Conservation (phyloP, 129 eudicot species). For the Logfia minima region DNA sequence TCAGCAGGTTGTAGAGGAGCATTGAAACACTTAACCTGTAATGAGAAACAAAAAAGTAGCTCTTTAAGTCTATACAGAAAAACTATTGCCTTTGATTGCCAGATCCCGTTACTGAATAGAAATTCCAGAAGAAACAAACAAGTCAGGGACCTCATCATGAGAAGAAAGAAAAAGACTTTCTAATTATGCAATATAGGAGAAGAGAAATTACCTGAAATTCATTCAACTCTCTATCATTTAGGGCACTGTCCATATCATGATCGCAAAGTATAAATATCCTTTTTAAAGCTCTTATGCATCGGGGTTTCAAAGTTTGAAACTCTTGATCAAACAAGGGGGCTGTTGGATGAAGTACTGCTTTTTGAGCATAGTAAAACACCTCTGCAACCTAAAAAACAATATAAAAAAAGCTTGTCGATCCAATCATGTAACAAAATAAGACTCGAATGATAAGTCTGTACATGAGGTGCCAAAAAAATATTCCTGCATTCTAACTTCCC, state of each 20-base stretch:
- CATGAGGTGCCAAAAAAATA: constrained; percentile 15
- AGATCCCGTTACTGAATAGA: background rate
- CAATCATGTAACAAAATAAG: background rate
- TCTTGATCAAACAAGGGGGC: constrained; percentile 97
- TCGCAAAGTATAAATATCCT: constrained; percentile 87
- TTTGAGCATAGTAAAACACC: constrained; percentile 95
- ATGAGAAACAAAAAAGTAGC: constrained; percentile 21
- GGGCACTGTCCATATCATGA: constrained; percentile 85
- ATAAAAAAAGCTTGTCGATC: constrained; percentile 17
- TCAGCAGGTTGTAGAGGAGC: constrained; percentile 98
- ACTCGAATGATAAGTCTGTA: background rate
- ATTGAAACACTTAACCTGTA: constrained; percentile 90
- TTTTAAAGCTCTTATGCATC: constrained; percentile 83
- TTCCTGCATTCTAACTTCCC: background rate
- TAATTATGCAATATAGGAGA: constrained; percentile 9
- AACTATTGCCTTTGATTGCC: constrained; percentile 4
- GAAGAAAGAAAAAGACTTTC: constrained; percentile 15
- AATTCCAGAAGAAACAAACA: constrained; percentile 13
- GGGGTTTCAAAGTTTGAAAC: constrained; percentile 76
- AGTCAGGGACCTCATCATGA: constrained; percentile 16
- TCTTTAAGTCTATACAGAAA: constrained; percentile 14
- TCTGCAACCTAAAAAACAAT: constrained; percentile 68
- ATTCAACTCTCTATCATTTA: constrained; percentile 86
- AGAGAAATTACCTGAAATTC: constrained; percentile 70
- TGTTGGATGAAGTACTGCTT: constrained; percentile 96